These are phyloP conservation scores for Spirogloea muscicola DNA, from an alignment of 139 green algal species.

Conservation along the genomic window DNA sequence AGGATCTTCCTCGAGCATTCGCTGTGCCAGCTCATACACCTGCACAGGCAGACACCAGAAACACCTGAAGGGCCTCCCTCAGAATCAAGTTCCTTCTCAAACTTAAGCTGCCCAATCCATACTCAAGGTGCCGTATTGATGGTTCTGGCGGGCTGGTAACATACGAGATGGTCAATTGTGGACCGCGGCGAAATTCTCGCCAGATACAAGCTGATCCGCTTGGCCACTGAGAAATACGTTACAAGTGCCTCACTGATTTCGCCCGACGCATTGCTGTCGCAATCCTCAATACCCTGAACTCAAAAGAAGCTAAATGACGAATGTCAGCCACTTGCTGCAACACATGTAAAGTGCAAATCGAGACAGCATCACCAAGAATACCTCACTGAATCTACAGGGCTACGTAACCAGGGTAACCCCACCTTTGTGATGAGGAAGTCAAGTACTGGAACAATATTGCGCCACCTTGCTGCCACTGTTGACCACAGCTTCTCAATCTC, in stretches of 20 bases:
- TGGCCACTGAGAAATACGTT: slow-evolving; percentile 63
- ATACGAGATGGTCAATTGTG: slow-evolving; percentile 79
- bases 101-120: too few relatives aligned
- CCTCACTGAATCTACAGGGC: too few relatives aligned
- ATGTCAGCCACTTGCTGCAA: too few relatives aligned
- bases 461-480: slow-evolving; percentile 66
- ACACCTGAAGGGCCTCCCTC: background rate
- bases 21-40: slow-evolving; percentile 31
- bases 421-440: slow-evolving; percentile 76
- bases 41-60: background rate
- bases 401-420: too few relatives aligned
- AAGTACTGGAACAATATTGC: slow-evolving; percentile 81
- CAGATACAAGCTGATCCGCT: slow-evolving; percentile 80
- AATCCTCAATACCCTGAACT: slow-evolving; percentile 37
- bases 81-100: too few relatives aligned
- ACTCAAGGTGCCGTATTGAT: too few relatives aligned
- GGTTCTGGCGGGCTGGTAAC: too few relatives aligned
- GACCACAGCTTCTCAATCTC: slow-evolving; percentile 79
- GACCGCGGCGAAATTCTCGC: slow-evolving; percentile 69
- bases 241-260: slow-evolving; percentile 41
- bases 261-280: slow-evolving; percentile 24
- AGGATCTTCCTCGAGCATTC: slow-evolving; percentile 21
- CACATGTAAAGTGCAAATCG: too few relatives aligned
- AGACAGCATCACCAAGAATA: too few relatives aligned
- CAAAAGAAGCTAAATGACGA: too few relatives aligned